phyloP scores from a whole-genome alignment of 495 filamentous ascomycete genomes.

The Podospora comata region DNA sequence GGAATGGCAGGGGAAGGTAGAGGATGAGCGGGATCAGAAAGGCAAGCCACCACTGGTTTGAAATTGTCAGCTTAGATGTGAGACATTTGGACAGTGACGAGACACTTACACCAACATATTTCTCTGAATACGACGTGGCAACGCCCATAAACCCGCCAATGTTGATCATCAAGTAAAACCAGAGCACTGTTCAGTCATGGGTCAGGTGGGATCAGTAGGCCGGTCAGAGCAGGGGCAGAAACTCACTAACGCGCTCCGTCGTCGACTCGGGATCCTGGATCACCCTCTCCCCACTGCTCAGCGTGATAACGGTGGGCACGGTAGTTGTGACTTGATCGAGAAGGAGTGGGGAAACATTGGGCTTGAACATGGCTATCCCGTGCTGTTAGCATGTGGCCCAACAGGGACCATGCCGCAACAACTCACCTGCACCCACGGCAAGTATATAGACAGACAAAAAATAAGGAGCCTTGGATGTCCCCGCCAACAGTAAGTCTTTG shows the following conservation, averaged over 20 bases:
- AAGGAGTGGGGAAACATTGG: constrained; percentile 61
- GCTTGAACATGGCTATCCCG: constrained; percentile 55
- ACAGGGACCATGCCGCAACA: background rate
- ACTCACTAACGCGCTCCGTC: constrained; percentile 42
- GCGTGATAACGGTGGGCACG: constrained; percentile 44
- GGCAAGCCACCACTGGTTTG: constrained; percentile 58
- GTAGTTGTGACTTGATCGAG: constrained; percentile 56
- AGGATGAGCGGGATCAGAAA: constrained; percentile 66
- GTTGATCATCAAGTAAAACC: constrained; percentile 65
- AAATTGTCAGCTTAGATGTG: background rate
- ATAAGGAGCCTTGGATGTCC: constrained; percentile 55
- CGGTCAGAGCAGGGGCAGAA: no score
- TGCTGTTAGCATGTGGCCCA: background rate
- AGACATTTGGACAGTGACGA: no score
- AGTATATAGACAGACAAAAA: constrained; percentile 59
- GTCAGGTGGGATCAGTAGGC: constrained; percentile 50
- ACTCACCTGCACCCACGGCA: constrained; percentile 64
- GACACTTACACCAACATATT: constrained; percentile 48
- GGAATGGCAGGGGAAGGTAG: constrained; percentile 55
- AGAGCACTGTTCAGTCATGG: constrained; percentile 59
- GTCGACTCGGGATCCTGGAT: constrained; percentile 60
- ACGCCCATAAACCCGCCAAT: constrained; percentile 61
- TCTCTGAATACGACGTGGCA: constrained; percentile 47
- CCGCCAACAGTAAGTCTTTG: constrained; percentile 55
- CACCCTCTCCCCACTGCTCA: constrained; percentile 50